A percentile compares a stretch with the other conserved stretches of the same genome.
phyloP scores from a whole-genome alignment of 1,139 yeast species.

The Magnusiomyces tetraspermus region DNA sequence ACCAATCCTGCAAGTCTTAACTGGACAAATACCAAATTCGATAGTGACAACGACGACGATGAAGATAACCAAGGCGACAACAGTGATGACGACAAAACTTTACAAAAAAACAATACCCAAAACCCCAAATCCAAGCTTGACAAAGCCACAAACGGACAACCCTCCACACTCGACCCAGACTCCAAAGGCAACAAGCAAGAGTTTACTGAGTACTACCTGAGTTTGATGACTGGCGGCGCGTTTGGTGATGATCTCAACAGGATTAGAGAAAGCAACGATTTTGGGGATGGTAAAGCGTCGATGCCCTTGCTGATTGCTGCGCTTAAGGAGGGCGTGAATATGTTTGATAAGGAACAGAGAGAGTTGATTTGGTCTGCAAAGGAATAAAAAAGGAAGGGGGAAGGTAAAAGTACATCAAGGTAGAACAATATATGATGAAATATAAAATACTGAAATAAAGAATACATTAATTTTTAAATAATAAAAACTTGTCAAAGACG shows the following conservation, averaged over 20 bases:
- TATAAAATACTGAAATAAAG: neutral
- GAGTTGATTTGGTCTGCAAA: constrained; percentile 17
- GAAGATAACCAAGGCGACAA: too few relatives aligned
- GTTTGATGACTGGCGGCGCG: constrained; percentile 25
- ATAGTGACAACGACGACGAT: neutral
- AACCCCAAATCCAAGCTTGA: constrained; percentile 13
- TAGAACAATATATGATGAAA: neutral
- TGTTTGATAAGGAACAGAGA: constrained; percentile 31
- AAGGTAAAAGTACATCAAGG: neutral
- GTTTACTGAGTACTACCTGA: constrained; percentile 29
- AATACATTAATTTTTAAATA: too few relatives aligned
- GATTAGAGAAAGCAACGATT: constrained; percentile 33
- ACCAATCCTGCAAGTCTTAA: neutral
- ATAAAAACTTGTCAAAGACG: neutral
- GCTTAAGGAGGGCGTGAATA: constrained; percentile 32
- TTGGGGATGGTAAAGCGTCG: constrained; percentile 25
- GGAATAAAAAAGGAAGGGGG: neutral
- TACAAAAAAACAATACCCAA: too few relatives aligned
- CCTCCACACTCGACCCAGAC: constrained; percentile 3
- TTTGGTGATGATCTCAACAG: constrained; percentile 34
- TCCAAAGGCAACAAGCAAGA: constrained; percentile 16
- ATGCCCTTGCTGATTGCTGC: constrained; percentile 31
- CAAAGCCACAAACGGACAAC: constrained; percentile 5
- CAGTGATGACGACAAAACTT: too few relatives aligned
- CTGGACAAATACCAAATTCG: neutral